These are phyloP conservation scores for Glycine soja DNA, from an alignment of 306 rosid species.

Conservation along the genomic window DNA sequence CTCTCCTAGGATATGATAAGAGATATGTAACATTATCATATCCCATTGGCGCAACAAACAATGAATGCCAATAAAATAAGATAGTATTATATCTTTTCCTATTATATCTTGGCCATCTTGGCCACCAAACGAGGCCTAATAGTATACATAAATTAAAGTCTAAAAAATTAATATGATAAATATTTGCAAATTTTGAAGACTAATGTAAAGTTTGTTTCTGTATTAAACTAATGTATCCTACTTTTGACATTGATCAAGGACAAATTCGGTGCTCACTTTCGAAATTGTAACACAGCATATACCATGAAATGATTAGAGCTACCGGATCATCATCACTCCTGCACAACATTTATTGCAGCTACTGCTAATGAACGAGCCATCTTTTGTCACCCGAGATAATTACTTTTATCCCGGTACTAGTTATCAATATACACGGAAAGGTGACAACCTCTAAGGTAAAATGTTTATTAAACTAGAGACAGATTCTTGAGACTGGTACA, in stretches of 20 bases:
- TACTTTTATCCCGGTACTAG: too few species aligned
- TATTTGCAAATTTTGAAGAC: neutral
- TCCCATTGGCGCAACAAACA: too few species aligned
- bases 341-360: neutral
- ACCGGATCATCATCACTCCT: neutral
- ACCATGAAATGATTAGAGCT: neutral
- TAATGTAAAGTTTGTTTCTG: neutral
- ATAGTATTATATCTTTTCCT: too few species aligned
- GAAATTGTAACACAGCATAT: neutral
- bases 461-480: slow-evolving; percentile 41
- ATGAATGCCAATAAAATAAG: too few species aligned
- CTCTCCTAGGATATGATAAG: too few species aligned
- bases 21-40: too few species aligned
- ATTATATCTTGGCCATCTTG: too few species aligned
- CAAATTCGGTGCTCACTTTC: too few species aligned
- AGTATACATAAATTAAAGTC: too few species aligned
- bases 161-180: neutral
- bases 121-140: too few species aligned
- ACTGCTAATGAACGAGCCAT: neutral
- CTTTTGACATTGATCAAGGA: neutral
- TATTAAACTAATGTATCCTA: neutral
- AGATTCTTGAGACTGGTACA: slow-evolving; percentile 32
- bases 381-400: neutral
- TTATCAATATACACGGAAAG: slow-evolving; percentile 8
- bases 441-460: slow-evolving; percentile 39